Evolutionary conservation across 2,329 filamentous ascomycete genomes (phyloP), one percentile per base, ranked within the genome.

Genomic region (Cryphonectria parasitica): DNA sequence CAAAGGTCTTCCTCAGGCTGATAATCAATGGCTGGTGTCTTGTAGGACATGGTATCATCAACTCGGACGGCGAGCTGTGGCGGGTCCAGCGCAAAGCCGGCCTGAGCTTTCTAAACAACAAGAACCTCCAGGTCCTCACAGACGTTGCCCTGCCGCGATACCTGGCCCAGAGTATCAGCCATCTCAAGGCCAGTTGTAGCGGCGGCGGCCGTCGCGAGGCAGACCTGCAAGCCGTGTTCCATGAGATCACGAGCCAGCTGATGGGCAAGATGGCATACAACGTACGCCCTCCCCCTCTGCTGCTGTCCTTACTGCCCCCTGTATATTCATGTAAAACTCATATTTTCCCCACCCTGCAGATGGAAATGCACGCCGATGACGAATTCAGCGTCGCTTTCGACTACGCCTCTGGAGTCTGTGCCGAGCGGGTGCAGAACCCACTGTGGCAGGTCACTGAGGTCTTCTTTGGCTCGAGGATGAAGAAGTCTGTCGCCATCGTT

Each of bases 251-350:
- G 1, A 91, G 89, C 31, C 84, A 88, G 70, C 76, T 91, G 34
- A 90, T 91, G 86, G 89, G 89, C n/a, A 84, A 85, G 72, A 89
- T 91, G 87, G 89, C 89, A 19, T 91, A 91, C 74, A 86, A 89
- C 76, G 84, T 83, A 77, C 74, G 79, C 74, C 43, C 31, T 36
- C 17, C 58, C 43, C 11, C 34, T 8, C 54, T 34, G 54, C n/a
- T 56, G 52, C 10, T 56, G 52, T 13, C 25, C 52, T 15, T 25
- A 3, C 52, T 25, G 11, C 3, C 3, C 28, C 0, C 2, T 52
- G n/a, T 19, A 45, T 22, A 45, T 22, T 5, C n/a, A 1, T 49
- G 6, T 49, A 49, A 10, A 3, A 10, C 4, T 56, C n/a, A 6
- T 19, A 13, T 36, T 60, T 52, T 61, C 36, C 28, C 63, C 28